A percentile compares a stretch with the other conserved stretches of the same genome.
These are phyloP conservation scores for Acanthamoeba healyi DNA, from an alignment of 208 protist genomes.

Conservation along the genomic window DNA sequence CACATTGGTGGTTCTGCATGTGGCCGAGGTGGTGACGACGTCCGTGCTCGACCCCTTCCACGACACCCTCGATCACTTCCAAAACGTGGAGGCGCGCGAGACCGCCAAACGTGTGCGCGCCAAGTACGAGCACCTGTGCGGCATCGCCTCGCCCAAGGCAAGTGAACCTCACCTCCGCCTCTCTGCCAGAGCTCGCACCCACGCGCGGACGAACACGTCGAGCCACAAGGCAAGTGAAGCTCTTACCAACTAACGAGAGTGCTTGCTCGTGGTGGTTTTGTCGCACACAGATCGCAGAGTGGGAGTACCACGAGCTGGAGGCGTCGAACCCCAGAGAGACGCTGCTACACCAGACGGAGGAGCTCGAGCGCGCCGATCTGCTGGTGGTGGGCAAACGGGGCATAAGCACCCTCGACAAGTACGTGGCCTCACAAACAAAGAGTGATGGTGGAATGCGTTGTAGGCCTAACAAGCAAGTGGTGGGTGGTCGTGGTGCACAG, in stretches of 20 bases:
- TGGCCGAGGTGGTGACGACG: constrained; percentile 37
- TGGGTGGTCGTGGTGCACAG: neutral
- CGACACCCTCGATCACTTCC: constrained; percentile 59
- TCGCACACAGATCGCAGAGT: neutral
- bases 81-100: constrained; percentile 54
- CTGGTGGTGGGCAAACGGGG: constrained; percentile 9
- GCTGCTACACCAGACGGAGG: neutral
- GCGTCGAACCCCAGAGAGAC: neutral
- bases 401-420: constrained; percentile 44
- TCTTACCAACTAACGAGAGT: neutral
- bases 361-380: neutral
- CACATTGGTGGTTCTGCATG: constrained; percentile 17
- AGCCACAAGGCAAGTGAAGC: neutral
- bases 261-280: neutral
- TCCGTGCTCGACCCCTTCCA: constrained; percentile 53
- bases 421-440: neutral
- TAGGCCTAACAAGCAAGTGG: no score
- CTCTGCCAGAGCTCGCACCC: neutral
- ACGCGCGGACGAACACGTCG: no score
- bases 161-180: neutral
- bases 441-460: no score
- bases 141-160: neutral
- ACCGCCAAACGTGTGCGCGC: neutral
- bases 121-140: constrained; percentile 33
- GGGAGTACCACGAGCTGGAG: constrained; percentile 30